Base-by-base conservation (phyloP, 495 filamentous ascomycete genomes). In the Barbatosphaeria neglecta region DNA sequence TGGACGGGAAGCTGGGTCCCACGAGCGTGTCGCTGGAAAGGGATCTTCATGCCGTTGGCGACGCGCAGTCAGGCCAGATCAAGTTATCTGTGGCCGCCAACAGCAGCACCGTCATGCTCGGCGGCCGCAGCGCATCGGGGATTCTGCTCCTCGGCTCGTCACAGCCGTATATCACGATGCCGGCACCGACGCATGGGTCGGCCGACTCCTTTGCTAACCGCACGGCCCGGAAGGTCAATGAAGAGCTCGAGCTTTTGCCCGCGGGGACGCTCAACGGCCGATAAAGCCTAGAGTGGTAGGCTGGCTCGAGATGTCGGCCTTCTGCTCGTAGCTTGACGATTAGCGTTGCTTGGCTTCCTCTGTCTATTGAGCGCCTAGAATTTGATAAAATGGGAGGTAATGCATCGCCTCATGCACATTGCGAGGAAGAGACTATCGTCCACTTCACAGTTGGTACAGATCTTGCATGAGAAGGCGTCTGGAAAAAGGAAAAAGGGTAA, bases 191-290 rank as follows among this genome's bases (percentile, higher is more conserved):
- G 0, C 61, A 63, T 41, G 58, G 58, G 2, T 55, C 68, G 8
- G 67, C 66, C 0, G 65, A 73, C 13, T 58, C 72, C 9, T 70
- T 75, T 44, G 60, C 72, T 9, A 70, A 73, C 38, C 63, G 55
- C 17, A 42, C 52, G 6, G 49, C 75, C 2, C 67, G 80, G 15
- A 75, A 70, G 48, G 73, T 81, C 15, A 82, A 82, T 49, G 69
- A 71, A 9, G 78, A 80, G 5, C 82, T 83, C 48, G 73, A 81
- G 53, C 65, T 83, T 33, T 57, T 82, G 0, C 69, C 68, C 22
- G 76, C 76, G 15, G 80, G 80, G 16, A 81, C 74, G 2, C 67
- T 70, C 48, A 53, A 57, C 7, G 46, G 46, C 13, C 40, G 51
- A 4, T 45, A 50, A 22, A 41, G 50, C 37, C 25, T 31, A 16